phyloP scores from a whole-genome alignment of 2,329 filamentous ascomycete species.

The Colletotrichum zoysiae region DNA sequence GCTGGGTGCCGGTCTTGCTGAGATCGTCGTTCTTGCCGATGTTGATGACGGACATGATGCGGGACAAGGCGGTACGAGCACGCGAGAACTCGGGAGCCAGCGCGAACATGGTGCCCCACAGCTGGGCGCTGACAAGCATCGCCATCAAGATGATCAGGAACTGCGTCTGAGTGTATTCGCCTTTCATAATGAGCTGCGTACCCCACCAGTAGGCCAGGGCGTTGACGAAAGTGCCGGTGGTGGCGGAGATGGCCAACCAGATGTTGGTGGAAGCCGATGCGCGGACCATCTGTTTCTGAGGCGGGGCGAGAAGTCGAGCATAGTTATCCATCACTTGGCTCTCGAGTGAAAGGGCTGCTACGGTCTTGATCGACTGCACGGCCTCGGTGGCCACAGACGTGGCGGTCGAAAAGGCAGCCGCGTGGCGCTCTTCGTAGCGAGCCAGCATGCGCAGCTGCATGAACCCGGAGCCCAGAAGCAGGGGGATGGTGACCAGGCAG shows the following conservation, averaged over 20 bases:
- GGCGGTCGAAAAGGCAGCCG: conserved; percentile 62
- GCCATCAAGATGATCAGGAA: conserved; percentile 74
- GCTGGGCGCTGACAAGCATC: conserved; percentile 71
- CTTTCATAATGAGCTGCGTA: conserved; percentile 69
- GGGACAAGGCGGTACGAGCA: conserved; percentile 64
- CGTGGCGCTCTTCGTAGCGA: conserved; percentile 60
- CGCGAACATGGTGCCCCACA: conserved; percentile 74
- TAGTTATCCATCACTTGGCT: conserved; percentile 53
- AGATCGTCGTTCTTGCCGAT: conserved; percentile 46
- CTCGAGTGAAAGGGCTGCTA: conserved; percentile 49
- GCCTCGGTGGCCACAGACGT: conserved; percentile 63
- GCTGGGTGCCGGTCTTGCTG: conserved; percentile 44
- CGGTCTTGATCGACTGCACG: conserved; percentile 62
- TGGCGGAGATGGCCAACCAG: conserved; percentile 62
- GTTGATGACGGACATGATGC: conserved; percentile 56
- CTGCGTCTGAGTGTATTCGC: conserved; percentile 66
- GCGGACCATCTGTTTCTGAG: conserved; percentile 43
- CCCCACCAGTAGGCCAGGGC: conserved; percentile 78
- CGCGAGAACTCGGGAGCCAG: conserved; percentile 73
- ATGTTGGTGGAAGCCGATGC: conserved; percentile 54
- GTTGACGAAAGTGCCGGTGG: conserved; percentile 68
- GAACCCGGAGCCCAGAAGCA: conserved; percentile 65
- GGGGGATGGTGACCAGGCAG: conserved; percentile 64
- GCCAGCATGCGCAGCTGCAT: conserved; percentile 65
- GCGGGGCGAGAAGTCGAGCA: conserved; percentile 42